Evolutionary conservation across 257 asterid genomes (phyloP).

Genomic region (Solanum tarijense): DNA sequence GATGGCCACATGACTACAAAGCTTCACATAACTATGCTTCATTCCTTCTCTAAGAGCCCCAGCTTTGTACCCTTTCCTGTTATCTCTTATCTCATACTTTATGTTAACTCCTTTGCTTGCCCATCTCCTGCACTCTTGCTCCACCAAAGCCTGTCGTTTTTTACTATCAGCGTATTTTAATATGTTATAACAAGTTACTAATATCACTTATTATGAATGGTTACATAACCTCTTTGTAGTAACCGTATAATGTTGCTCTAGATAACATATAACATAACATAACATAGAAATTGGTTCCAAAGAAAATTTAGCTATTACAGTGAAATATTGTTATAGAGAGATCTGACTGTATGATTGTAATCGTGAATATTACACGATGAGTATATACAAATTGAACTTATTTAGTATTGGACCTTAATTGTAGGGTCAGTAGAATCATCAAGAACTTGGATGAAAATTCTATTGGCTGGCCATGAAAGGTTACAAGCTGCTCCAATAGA

Average conservation of each 20-base stretch:
- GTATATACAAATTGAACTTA: background rate
- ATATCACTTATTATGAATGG: background rate
- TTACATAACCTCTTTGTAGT: background rate
- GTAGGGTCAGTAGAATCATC: constrained; percentile 27
- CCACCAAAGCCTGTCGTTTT: background rate
- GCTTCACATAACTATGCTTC: constrained; percentile 13
- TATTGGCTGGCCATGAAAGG: constrained; percentile 28
- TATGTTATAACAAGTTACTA: background rate
- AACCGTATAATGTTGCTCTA: background rate
- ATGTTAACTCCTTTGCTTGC: background rate
- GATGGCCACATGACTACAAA: background rate
- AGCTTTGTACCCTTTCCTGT: constrained; percentile 2
- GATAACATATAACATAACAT: background rate
- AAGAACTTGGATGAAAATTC: constrained; percentile 29
- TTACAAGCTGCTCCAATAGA: constrained; percentile 31
- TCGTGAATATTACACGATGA: background rate
- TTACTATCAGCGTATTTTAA: background rate
- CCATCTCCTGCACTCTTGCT: constrained; percentile 5
- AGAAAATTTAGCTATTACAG: background rate
- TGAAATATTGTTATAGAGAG: background rate
- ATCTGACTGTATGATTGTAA: background rate
- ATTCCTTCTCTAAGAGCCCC: constrained; percentile 13
- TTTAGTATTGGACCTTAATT: constrained; percentile 12
- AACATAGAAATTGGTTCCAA: background rate
- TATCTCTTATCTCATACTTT: constrained; percentile 1